Conservation (phyloP, 768 basidiomycete genomes). For the Sarcomyxa edulis region DNA sequence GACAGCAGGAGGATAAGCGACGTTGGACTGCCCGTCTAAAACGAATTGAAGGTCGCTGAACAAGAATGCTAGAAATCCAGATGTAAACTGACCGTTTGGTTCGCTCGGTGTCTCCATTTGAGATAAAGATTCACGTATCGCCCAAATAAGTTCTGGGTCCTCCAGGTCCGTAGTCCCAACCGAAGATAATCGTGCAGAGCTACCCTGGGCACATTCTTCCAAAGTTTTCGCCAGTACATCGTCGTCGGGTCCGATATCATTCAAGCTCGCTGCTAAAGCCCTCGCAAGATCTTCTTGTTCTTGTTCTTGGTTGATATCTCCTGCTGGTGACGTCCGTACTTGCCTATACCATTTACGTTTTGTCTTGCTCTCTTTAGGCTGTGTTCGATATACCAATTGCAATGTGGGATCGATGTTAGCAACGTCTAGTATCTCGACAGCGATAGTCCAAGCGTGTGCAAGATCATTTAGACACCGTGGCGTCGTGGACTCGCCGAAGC, state of each 20-base stretch:
- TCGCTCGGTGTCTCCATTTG: neutral
- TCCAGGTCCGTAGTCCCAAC: too few species aligned
- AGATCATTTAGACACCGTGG: slow-evolving; percentile 33
- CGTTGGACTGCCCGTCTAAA: too few species aligned
- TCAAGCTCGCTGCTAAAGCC: slow-evolving; percentile 44
- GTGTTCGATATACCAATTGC: slow-evolving; percentile 48
- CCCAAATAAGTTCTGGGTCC: neutral
- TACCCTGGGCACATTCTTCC: neutral
- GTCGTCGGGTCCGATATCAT: slow-evolving; percentile 13
- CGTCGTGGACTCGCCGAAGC: slow-evolving; percentile 11
- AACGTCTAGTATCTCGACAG: slow-evolving; percentile 22
- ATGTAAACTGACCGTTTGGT: neutral
- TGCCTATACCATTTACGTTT: slow-evolving; percentile 15
- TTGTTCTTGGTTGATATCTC: slow-evolving; percentile 5
- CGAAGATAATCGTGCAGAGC: too few species aligned
- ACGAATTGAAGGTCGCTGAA: neutral
- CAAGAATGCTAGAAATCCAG: neutral
- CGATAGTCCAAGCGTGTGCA: slow-evolving; percentile 21
- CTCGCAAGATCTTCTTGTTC: slow-evolving; percentile 39
- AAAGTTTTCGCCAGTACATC: neutral
- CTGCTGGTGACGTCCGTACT: neutral
- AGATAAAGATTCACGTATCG: neutral
- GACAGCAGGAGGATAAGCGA: too few species aligned
- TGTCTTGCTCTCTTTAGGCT: slow-evolving; percentile 16
- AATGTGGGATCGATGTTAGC: slow-evolving; percentile 33